These are phyloP conservation scores for Andrographis paniculata DNA, from an alignment of 305 asterid genomes.

Conservation along the genomic window DNA sequence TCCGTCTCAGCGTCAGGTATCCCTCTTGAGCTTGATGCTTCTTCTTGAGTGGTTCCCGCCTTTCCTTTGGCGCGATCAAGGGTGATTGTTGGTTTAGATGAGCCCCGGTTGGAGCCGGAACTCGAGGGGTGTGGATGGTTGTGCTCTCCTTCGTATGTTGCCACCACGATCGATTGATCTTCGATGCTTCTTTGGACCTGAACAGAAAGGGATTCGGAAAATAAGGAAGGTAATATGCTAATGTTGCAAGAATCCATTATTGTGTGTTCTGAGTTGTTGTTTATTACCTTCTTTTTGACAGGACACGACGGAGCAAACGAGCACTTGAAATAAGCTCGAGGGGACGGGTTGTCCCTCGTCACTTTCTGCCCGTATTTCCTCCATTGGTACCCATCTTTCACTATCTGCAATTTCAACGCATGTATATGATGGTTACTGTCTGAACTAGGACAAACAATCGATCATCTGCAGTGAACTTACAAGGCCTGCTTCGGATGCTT, in stretches of 20 bases:
- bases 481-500: constrained; percentile 41
- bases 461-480: not conserved
- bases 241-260: not conserved
- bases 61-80: constrained; percentile 50
- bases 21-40: constrained; percentile 13
- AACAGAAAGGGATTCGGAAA: not conserved
- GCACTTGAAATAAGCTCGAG: constrained; percentile 95
- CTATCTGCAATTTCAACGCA: constrained; percentile 38
- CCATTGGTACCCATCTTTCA: constrained; percentile 93
- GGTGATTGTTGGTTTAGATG: constrained; percentile 38
- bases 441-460: too few relatives aligned
- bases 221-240: not conserved
- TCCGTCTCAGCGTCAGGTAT: constrained; percentile 21
- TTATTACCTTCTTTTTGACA: constrained; percentile 75
- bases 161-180: constrained; percentile 64
- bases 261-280: not conserved
- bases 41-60: constrained; percentile 2
- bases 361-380: constrained; percentile 98
- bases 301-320: constrained; percentile 91
- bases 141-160: constrained; percentile 92
- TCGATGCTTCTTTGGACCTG: constrained; percentile 91
- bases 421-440: too few relatives aligned
- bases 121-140: constrained; percentile 63
- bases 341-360: constrained; percentile 88
- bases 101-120: constrained; percentile 25